Evolutionary conservation across 2,329 filamentous ascomycete genomes (phyloP), one percentile per base, ranked within the genome.

Genomic region (Pseudopithomyces chartarum): DNA sequence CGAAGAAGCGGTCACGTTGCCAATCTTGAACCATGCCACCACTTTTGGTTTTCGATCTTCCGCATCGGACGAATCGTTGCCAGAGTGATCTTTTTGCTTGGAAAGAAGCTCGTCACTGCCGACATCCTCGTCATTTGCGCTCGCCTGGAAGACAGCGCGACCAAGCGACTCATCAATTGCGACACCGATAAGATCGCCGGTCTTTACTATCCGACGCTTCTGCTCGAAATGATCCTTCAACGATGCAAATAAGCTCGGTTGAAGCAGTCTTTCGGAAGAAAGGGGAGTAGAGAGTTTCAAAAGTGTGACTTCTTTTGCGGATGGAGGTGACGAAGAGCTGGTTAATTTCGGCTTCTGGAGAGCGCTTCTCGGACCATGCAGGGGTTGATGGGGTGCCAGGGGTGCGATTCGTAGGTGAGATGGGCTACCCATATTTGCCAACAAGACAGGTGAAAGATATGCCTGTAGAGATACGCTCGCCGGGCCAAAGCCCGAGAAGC

Each of bases 21-120:
- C 89, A 39, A 99, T 90, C 62, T 88, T 91, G 81, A 97, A 98
- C 95, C 95, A 99, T 7, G 91, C 93, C 19, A 96, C 90, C 11
- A 69, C 70, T 45, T 74, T 77, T 19, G 65, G 58, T 45, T 58
- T 66, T 23, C 56, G 57, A 33, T 53, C 63, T 23, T 63, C 59
- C 2, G 55, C 38, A 20, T 60, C 56, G 0, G 52, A 23, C 53
- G 36, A 64, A 33, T 56, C 62, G 17, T 62, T 71, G 57, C 15
- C 66, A 33, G n/a, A 33, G 43, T 72, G 64, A 63, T 81, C 66
- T 60, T 78, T 75, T 55, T 69, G 63, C 39, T 69, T 84, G 29
- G 85, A 83, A 59, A 86, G 76, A 1, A 82, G 80, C 67, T 84
- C 52, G 81, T 83, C 78, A 23, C 70, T 76, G 3, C 80, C 67